Conservation (phyloP, 306 rosid species). For the Quercus rubra region DNA sequence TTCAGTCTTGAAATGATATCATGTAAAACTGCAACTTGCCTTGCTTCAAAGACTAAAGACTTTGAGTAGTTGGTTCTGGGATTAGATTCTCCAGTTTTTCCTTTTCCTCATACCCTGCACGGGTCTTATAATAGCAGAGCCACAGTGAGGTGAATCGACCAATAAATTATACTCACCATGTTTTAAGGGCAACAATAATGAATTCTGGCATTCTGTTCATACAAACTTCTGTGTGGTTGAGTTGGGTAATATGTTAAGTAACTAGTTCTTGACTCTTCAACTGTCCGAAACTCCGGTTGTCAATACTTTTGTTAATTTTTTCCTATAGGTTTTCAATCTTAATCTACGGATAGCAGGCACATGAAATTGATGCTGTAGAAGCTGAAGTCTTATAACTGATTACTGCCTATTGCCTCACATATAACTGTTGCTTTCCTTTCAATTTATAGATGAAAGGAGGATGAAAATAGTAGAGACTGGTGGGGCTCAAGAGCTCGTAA, state of each 20-base stretch:
- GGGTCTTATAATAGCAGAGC: background rate
- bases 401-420: conserved; percentile 9
- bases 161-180: background rate
- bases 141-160: background rate
- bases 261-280: background rate
- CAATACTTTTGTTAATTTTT: background rate
- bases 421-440: conserved; percentile 9
- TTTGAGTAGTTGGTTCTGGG: conserved; percentile 10
- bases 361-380: conserved; percentile 4
- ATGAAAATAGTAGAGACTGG: conserved; percentile 80
- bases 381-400: conserved; percentile 9
- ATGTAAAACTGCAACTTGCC: background rate
- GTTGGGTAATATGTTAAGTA: background rate
- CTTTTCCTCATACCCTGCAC: background rate
- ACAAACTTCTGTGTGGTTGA: background rate
- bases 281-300: conserved; percentile 1
- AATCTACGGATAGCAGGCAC: background rate
- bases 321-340: background rate
- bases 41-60: background rate
- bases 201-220: conserved; percentile 1
- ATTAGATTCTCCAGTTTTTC: conserved; percentile 6
- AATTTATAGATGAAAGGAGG: conserved; percentile 65
- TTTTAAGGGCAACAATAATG: background rate
- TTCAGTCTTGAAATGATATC: background rate
- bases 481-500: conserved; percentile 65